phyloP scores from a whole-genome alignment of 371 early-diverging fungal species.

The Vairimorpha necatrix region DNA sequence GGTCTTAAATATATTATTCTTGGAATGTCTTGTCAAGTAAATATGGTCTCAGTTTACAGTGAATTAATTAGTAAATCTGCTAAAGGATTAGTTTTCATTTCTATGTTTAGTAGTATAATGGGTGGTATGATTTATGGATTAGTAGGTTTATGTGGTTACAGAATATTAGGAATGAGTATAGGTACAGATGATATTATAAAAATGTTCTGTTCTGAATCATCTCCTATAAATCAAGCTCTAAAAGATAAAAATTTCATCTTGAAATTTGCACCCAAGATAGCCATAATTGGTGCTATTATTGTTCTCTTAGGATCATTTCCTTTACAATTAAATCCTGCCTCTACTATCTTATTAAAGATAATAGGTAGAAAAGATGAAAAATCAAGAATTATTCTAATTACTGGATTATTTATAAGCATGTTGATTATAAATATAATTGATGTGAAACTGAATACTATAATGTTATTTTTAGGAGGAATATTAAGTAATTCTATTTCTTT shows the following conservation, averaged over 20 bases:
- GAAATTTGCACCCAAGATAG: neutral
- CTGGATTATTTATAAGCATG: neutral
- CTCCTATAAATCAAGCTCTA: slow-evolving; percentile 5
- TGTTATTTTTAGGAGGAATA: slow-evolving; percentile 2
- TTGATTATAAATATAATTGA: neutral
- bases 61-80: slow-evolving; percentile 38
- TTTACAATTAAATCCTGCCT: slow-evolving; percentile 29
- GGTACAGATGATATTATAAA: slow-evolving; percentile 15
- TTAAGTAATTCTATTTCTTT: slow-evolving; percentile 17
- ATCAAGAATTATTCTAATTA: slow-evolving; percentile 3
- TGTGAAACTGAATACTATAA: slow-evolving; percentile 12
- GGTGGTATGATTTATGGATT: slow-evolving; percentile 48
- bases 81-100: slow-evolving; percentile 36
- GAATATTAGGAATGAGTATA: slow-evolving; percentile 10
- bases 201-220: neutral
- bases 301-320: slow-evolving; percentile 35
- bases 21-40: slow-evolving; percentile 60
- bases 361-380: neutral
- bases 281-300: slow-evolving; percentile 26
- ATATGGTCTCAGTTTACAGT: slow-evolving; percentile 56
- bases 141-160: slow-evolving; percentile 55
- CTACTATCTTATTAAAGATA: slow-evolving; percentile 6
- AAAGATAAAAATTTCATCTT: neutral
- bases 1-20: slow-evolving; percentile 39
- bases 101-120: slow-evolving; percentile 8